Base-by-base conservation (phyloP, 352 stramenopile genomes). In the Phytopythium ostracodes region DNA sequence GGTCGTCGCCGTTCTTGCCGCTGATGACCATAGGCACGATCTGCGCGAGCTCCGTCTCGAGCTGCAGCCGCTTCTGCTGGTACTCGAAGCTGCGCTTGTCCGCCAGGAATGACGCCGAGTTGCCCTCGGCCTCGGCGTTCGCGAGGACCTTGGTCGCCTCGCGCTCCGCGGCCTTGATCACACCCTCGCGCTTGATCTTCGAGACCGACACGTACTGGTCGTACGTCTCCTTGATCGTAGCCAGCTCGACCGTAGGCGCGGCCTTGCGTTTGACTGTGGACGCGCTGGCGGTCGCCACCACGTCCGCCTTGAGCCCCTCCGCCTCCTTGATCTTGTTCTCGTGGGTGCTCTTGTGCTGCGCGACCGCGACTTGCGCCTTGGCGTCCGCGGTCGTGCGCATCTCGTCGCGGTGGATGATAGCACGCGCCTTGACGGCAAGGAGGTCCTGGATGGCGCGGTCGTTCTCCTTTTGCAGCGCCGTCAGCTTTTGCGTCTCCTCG, bases 81-180 rank as follows among this genome's bases (percentile, higher is more conserved):
- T 90, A 89, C 49, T 96, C 84, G 42, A 81, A 94, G 24, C 72
- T 70, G 35, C 87, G 84, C 68, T 96, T 96, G 29, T 88, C 81
- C n/a, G 75, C 76, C 9, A 96, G 68, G 54, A 77, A 80, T 17
- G 65, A 59, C 1, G 81, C 77, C 2, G 84, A 81, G 44, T 75
- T 86, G 46, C 62, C 81, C 64, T 92, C 84, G 0, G 81, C 77
- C 17, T 91, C 79, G 2, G 81, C 84, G 47, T 77, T 79, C 29
- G 71, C 71, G 29, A 66, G 47, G 59, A 89, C 80, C 55, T 81
- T 77, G 29, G 70, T 70, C 9, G 84, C 81, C 51, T 89, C 74
- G 20, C 75, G 75, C 51, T 89, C 67, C 0, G 84, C 80, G 20
- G 77, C 84, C 65, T 92, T 88, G 52, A 92, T 67, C n/a, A 67